Conservation (phyloP, 73 alveolate genomes). For the Effrenium voratum region DNA sequence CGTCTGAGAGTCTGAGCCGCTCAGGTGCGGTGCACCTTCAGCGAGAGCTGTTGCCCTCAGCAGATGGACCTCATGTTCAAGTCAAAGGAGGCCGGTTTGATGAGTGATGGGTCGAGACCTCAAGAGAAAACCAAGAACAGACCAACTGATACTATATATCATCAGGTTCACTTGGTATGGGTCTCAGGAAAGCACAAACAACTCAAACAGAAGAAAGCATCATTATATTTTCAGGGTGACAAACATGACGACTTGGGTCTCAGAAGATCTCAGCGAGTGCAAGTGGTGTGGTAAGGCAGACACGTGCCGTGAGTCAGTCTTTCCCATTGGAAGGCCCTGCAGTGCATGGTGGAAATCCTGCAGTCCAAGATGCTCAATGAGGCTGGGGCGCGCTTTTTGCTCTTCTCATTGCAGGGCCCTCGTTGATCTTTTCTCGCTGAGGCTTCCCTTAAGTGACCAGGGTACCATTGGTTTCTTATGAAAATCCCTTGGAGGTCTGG, state of each 20-base stretch:
- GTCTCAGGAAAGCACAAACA: too few species aligned
- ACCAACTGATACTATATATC: too few species aligned
- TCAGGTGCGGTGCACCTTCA: slow-evolving; percentile 75
- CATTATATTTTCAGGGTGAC: too few species aligned
- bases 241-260: too few species aligned
- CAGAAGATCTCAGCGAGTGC: too few species aligned
- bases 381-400: neutral
- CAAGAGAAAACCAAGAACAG: neutral
- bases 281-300: too few species aligned
- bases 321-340: slow-evolving; percentile 28
- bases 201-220: too few species aligned
- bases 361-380: slow-evolving; percentile 8
- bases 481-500: too few species aligned
- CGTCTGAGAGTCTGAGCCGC: neutral
- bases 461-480: too few species aligned
- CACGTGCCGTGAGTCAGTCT: neutral
- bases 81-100: slow-evolving; percentile 34
- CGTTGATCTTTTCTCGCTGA: neutral
- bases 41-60: slow-evolving; percentile 60
- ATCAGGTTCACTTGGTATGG: too few species aligned
- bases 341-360: slow-evolving; percentile 61
- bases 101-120: neutral
- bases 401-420: neutral
- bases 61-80: slow-evolving; percentile 85
- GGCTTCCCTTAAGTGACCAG: neutral